Base-by-base conservation (phyloP, 2,329 filamentous ascomycete genomes). In the Podosphaera xanthii region DNA sequence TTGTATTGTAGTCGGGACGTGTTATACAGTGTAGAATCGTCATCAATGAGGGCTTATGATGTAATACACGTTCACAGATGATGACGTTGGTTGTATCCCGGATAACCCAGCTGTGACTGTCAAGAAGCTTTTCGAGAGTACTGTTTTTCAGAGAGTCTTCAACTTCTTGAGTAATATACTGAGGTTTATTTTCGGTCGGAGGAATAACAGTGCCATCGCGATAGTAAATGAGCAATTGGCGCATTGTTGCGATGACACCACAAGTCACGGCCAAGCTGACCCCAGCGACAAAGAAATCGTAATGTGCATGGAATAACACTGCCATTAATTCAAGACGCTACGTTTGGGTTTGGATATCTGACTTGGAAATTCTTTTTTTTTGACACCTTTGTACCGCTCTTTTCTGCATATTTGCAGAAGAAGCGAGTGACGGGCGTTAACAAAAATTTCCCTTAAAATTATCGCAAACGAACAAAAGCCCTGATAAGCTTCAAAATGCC, bases 161-260 rank as follows among this genome's bases (percentile, higher is more conserved):
- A 1, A 83, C 86, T 33, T 84, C 81, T 68, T 88, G 82, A 12
- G 81, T 85, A 63, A 87, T 85, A 68, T 86, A 86, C 64, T 83
- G 79, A 57, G 84, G 79, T 68, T 84, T 83, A 42, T 81, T 81
- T 61, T 81, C 78, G 44, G 74, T 68, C 42, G 80, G 77, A 61
- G 80, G 80, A 66, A 92, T 79, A 69, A 82, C 77, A 63, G 83
- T 83, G 58, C 82, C 75, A 64, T 81, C 75, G 63, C 81, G 77
- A 64, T 83, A 79, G 59, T 77, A 71, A 60, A 73, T 72, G 52
- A 90, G 78, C 59, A 79, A 74, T 44, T 75, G 69, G 62, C 76
- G 75, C 69, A 87, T 79, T 58, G 75, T 73, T 61, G 75, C 73
- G 59, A 83, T 69, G 61, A 84, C 72, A 64, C 77, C 70, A 65